Conservation (phyloP, 352 stramenopile species). For the Phytophthora melonis region DNA sequence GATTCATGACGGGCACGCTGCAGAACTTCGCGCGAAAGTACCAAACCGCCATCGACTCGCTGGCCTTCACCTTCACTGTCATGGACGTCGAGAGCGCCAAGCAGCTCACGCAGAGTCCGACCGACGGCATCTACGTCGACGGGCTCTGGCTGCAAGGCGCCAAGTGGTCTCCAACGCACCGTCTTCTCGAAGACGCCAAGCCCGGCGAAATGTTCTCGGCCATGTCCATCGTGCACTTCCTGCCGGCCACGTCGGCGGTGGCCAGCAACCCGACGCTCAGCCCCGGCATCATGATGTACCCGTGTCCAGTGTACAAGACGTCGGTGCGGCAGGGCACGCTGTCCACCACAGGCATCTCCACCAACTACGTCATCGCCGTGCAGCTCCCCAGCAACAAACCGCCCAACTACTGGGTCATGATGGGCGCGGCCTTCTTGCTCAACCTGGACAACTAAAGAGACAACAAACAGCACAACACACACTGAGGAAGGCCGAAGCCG, state of each 20-base stretch:
- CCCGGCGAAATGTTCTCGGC: conserved; percentile 94
- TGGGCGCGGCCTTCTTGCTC: conserved; percentile 92
- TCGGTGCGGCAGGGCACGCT: conserved; percentile 92
- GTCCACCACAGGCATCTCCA: conserved; percentile 94
- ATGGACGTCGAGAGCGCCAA: conserved; percentile 66
- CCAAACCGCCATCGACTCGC: conserved; percentile 94
- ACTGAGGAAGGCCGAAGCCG: conserved; percentile 24
- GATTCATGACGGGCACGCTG: conserved; percentile 96
- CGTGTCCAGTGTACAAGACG: conserved; percentile 96
- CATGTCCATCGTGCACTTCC: conserved; percentile 92
- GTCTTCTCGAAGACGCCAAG: conserved; percentile 83
- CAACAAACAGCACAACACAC: neutral
- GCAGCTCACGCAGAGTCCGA: conserved; percentile 67
- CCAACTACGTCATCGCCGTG: conserved; percentile 94
- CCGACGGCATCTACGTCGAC: conserved; percentile 94
- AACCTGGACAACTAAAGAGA: conserved; percentile 86
- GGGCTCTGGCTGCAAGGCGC: conserved; percentile 91
- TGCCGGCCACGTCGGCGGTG: conserved; percentile 66
- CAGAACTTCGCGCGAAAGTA: conserved; percentile 97
- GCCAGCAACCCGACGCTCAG: conserved; percentile 43
- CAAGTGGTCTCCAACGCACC: conserved; percentile 80
- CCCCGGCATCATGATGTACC: conserved; percentile 66
- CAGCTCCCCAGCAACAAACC: conserved; percentile 87
- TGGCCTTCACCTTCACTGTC: conserved; percentile 93
- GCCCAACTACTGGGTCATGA: conserved; percentile 93